phyloP scores from a whole-genome alignment of 441 rosid species.

The Biscutella laevigata region DNA sequence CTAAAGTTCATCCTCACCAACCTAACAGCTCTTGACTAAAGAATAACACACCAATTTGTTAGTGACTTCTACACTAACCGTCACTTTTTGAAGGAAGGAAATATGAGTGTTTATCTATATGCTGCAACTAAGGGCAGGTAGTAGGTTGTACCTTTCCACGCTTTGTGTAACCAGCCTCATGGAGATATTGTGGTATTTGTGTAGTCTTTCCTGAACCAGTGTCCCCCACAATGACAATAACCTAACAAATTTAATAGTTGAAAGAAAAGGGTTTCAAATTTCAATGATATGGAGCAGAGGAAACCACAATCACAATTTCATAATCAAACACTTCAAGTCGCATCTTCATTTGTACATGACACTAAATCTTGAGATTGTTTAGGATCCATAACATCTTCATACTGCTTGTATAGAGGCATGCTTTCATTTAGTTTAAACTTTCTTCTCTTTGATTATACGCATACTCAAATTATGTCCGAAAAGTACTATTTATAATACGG shows the following conservation, averaged over 20 bases:
- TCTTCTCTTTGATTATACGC: background rate
- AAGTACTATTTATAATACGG: background rate
- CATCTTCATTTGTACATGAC: background rate
- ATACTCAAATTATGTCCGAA: background rate
- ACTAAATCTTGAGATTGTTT: constrained; percentile 9
- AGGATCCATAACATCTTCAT: too few relatives aligned
- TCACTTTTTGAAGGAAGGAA: background rate
- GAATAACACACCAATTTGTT: background rate
- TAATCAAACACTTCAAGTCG: background rate
- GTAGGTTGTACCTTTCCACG: constrained; percentile 60
- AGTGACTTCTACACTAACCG: background rate
- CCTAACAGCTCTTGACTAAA: too few relatives aligned
- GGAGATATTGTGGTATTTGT: constrained; percentile 94
- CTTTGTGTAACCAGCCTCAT: constrained; percentile 95
- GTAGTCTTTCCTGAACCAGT: constrained; percentile 99
- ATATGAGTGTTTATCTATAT: background rate
- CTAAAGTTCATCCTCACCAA: background rate
- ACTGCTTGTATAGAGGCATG: too few relatives aligned
- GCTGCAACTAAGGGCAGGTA: background rate
- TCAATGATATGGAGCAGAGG: background rate
- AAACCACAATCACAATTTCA: background rate
- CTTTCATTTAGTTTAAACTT: background rate
- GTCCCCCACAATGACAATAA: constrained; percentile 96
- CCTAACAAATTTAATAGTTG: too few relatives aligned
- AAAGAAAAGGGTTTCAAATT: background rate